phyloP scores from a whole-genome alignment of 345 rosid species.

The Brassica rapa region DNA sequence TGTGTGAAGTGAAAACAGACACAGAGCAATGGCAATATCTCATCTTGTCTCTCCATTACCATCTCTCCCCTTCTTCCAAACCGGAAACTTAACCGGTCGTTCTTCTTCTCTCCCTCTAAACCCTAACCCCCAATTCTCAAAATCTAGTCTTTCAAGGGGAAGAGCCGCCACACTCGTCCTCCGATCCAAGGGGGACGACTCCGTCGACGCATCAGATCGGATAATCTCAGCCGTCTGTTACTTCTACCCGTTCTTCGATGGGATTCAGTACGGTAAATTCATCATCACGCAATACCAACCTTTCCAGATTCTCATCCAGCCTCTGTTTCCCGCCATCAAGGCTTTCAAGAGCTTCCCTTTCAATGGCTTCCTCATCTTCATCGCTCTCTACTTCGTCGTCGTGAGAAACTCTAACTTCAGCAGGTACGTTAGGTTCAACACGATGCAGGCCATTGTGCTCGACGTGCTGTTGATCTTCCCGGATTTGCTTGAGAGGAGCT shows the following conservation, averaged over 20 bases:
- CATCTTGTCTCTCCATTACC: slow-evolving; percentile 43
- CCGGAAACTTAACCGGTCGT: slow-evolving; percentile 34
- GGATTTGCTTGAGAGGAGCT: slow-evolving; percentile 86
- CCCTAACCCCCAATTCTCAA: slow-evolving; percentile 7
- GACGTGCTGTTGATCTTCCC: slow-evolving; percentile 90
- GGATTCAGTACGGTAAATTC: slow-evolving; percentile 86
- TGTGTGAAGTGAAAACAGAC: slow-evolving; percentile 27
- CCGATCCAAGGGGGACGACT: slow-evolving; percentile 56
- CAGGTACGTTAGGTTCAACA: slow-evolving; percentile 95
- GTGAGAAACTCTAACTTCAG: slow-evolving; percentile 84
- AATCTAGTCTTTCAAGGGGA: slow-evolving; percentile 27
- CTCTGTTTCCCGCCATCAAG: slow-evolving; percentile 74
- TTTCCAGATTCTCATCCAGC: slow-evolving; percentile 69
- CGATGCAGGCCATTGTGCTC: slow-evolving; percentile 94
- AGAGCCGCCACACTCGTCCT: slow-evolving; percentile 37
- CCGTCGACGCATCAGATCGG: slow-evolving; percentile 79
- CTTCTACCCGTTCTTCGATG: slow-evolving; percentile 94
- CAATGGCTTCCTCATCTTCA: slow-evolving; percentile 74
- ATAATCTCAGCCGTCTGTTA: slow-evolving; percentile 85
- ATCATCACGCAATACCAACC: slow-evolving; percentile 73
- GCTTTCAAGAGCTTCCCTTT: slow-evolving; percentile 87
- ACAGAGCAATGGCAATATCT: slow-evolving; percentile 47
- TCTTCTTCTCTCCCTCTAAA: slow-evolving; percentile 34
- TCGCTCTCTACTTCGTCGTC: slow-evolving; percentile 83
- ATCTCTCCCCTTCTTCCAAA: slow-evolving; percentile 37